Evolutionary conservation across 2,329 filamentous ascomycete species (phyloP).

Genomic region (Didymella lethalis): DNA sequence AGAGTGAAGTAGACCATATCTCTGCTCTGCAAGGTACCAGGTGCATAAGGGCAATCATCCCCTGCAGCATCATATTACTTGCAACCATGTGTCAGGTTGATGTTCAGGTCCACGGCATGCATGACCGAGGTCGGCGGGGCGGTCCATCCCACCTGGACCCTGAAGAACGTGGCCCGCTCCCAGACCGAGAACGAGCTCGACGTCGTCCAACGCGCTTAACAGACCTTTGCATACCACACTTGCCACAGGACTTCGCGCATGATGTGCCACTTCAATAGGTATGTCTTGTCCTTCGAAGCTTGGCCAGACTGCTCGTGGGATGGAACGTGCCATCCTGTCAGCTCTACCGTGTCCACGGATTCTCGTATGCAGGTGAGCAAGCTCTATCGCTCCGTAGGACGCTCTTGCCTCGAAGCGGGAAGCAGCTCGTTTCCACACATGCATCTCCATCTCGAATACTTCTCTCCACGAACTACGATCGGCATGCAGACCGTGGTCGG

Average conservation of each 20-base stretch:
- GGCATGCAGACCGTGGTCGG: background rate
- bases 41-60: no score
- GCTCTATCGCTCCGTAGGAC: background rate
- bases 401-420: background rate
- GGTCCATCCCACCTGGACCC: slow-evolving; percentile 4
- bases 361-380: slow-evolving; percentile 2
- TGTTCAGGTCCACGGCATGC: no score
- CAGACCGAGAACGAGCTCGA: background rate
- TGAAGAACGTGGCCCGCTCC: background rate
- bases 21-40: no score
- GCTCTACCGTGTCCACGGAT: slow-evolving; percentile 7
- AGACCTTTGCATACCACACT: slow-evolving; percentile 4
- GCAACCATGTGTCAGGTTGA: no score
- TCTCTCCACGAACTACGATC: slow-evolving; percentile 5
- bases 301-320: slow-evolving; percentile 7
- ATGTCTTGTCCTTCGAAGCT: slow-evolving; percentile 13
- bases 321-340: slow-evolving; percentile 14
- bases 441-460: background rate
- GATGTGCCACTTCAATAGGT: slow-evolving; percentile 6
- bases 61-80: no score
- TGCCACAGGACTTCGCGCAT: slow-evolving; percentile 10
- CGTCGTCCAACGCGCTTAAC: background rate
- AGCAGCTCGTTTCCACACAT: background rate
- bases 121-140: background rate
- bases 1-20: no score